A percentile compares a stretch with the other conserved stretches of the same genome.
These are phyloP conservation scores for Pichia sp. DNA, from an alignment of 1,139 yeast species.

Conservation along the genomic window DNA sequence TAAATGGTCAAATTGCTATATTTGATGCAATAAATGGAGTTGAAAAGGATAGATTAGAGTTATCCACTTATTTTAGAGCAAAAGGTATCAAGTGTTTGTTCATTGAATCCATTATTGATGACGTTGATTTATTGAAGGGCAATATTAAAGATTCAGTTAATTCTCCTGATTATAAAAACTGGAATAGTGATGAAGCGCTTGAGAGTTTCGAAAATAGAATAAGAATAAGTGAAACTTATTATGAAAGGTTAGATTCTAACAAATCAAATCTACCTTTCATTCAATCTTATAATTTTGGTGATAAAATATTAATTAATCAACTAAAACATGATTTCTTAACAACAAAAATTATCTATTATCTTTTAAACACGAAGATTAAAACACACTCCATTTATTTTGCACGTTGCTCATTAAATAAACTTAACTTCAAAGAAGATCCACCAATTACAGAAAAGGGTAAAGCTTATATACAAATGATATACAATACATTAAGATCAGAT, in stretches of 20 bases:
- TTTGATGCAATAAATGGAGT: constrained; percentile 93
- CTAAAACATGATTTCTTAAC: constrained; percentile 82
- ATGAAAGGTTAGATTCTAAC: constrained; percentile 37
- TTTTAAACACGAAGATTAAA: constrained; percentile 81
- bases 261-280: constrained; percentile 57
- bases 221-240: constrained; percentile 36
- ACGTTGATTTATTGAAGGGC: constrained; percentile 57
- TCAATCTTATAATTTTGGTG: constrained; percentile 87
- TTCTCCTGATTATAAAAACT: constrained; percentile 79
- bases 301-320: constrained; percentile 70
- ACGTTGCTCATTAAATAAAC: constrained; percentile 61
- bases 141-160: constrained; percentile 82
- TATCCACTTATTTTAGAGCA: constrained; percentile 48
- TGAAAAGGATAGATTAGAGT: constrained; percentile 54
- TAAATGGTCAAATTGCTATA: constrained; percentile 87
- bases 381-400: constrained; percentile 86
- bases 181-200: constrained; percentile 61
- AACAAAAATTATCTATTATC: constrained; percentile 80
- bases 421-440: constrained; percentile 55
- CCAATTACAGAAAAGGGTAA: constrained; percentile 56
- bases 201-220: constrained; percentile 46
- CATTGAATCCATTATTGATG: constrained; percentile 82
- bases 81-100: constrained; percentile 71
- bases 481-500: constrained; percentile 35
- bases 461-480: constrained; percentile 43